These are phyloP conservation scores for Alternaria arborescens DNA, from an alignment of 2,329 filamentous ascomycete genomes.

Conservation along the genomic window DNA sequence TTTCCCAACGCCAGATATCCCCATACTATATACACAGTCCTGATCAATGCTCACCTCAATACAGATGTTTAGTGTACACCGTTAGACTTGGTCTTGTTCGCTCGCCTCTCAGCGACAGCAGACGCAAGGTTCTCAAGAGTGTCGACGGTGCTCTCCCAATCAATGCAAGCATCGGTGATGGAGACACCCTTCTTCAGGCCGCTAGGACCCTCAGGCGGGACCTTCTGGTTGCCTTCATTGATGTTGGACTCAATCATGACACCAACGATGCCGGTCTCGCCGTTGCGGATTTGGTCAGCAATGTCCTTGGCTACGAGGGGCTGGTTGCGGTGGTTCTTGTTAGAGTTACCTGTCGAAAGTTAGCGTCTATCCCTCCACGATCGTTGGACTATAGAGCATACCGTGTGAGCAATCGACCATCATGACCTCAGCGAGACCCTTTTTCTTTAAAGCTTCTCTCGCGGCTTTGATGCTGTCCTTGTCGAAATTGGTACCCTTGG, in stretches of 20 bases:
- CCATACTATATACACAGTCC: conserved; percentile 20
- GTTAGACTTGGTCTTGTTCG: conserved; percentile 47
- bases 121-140: conserved; percentile 86
- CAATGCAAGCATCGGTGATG: conserved; percentile 95
- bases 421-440: conserved; percentile 85
- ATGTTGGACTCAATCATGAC: conserved; percentile 99
- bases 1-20: conserved; percentile 3
- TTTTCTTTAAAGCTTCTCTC: conserved; percentile 80
- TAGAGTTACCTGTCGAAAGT: conserved; percentile 78
- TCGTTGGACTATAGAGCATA: conserved; percentile 52
- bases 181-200: conserved; percentile 87
- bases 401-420: conserved; percentile 99
- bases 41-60: not conserved
- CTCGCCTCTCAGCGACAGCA: conserved; percentile 79
- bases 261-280: conserved; percentile 88
- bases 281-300: conserved; percentile 84
- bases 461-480: conserved; percentile 80
- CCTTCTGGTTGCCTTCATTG: conserved; percentile 81
- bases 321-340: conserved; percentile 97
- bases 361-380: not conserved
- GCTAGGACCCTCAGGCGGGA: conserved; percentile 79
- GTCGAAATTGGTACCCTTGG: conserved; percentile 92
- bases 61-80: conserved; percentile 16
- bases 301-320: conserved; percentile 87
- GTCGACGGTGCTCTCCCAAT: conserved; percentile 84